Evolutionary conservation across 441 rosid species (phyloP).

Genomic region (Manihot esculenta): DNA sequence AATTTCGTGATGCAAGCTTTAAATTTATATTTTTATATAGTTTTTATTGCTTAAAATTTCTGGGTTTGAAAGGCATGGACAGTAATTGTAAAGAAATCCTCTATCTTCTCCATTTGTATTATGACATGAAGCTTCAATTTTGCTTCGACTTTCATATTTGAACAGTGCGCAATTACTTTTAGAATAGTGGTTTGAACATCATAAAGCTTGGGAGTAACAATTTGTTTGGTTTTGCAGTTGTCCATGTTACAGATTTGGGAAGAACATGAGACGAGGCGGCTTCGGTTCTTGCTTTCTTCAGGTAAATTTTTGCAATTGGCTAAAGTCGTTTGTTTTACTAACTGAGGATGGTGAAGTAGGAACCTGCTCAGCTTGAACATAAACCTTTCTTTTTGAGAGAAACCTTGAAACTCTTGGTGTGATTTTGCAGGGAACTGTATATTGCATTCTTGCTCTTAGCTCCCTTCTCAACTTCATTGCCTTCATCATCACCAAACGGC

Average conservation of each 20-base stretch:
- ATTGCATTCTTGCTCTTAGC: conserved; percentile 49
- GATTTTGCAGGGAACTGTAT: conserved; percentile 59
- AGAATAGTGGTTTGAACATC: background rate
- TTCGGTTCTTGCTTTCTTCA: conserved; percentile 82
- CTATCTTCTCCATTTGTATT: background rate
- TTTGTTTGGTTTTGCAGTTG: conserved; percentile 58
- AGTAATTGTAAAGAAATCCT: background rate
- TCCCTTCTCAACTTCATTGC: conserved; percentile 52
- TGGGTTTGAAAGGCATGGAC: background rate
- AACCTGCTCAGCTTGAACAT: background rate
- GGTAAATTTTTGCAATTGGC: conserved; percentile 36
- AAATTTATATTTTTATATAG: background rate
- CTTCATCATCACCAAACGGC: conserved; percentile 52
- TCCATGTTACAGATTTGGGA: conserved; percentile 89
- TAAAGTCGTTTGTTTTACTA: background rate
- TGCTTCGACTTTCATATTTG: background rate
- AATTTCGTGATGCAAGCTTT: background rate
- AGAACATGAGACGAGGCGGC: conserved; percentile 84
- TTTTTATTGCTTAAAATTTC: background rate
- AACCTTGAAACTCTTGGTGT: conserved; percentile 13
- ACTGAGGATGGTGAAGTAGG: background rate
- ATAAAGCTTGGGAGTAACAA: conserved; percentile 16
- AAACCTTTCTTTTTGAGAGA: background rate
- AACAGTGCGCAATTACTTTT: background rate
- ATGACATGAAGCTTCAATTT: background rate